These are phyloP conservation scores for Cryptococcus neoformans DNA, from an alignment of 1,284 basidiomycete species.

Conservation along the genomic window DNA sequence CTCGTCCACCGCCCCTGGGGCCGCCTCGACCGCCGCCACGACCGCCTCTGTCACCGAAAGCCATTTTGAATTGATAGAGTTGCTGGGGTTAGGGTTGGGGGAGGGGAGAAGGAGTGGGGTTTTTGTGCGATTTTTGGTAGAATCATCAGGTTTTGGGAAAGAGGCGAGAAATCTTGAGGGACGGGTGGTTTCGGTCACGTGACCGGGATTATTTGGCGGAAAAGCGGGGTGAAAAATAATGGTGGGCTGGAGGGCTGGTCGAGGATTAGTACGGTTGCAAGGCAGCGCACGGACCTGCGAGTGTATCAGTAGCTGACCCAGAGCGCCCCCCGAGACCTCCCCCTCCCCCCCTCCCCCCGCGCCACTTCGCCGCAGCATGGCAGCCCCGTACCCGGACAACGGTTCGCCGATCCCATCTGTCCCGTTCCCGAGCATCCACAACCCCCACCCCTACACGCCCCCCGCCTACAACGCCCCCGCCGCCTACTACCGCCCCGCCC, in stretches of 20 bases:
- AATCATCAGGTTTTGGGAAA: background rate
- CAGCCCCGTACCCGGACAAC: background rate
- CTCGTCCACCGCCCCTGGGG: conserved; percentile 44
- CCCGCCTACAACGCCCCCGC: conserved; percentile 8
- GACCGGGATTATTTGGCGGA: background rate
- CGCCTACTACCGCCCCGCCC: conserved; percentile 8
- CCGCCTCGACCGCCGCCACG: conserved; percentile 46
- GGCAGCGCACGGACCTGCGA: too few relatives aligned
- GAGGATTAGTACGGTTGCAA: too few relatives aligned
- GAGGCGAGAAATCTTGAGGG: background rate
- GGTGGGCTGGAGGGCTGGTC: too few relatives aligned
- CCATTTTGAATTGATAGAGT: conserved; percentile 34
- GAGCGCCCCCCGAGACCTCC: too few relatives aligned
- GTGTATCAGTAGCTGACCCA: too few relatives aligned
- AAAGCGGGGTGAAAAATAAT: background rate
- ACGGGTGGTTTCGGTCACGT: conserved; percentile 5
- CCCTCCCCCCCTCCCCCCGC: too few relatives aligned
- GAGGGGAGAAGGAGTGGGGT: background rate
- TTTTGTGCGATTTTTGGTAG: background rate
- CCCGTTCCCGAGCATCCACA: background rate
- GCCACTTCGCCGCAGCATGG: too few relatives aligned
- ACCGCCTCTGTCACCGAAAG: conserved; percentile 53
- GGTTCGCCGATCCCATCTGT: background rate
- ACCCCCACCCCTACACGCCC: background rate
- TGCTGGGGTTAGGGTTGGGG: background rate